phyloP scores from a whole-genome alignment of 108 stramenopile genomes.

The Epipyxis sp. region DNA sequence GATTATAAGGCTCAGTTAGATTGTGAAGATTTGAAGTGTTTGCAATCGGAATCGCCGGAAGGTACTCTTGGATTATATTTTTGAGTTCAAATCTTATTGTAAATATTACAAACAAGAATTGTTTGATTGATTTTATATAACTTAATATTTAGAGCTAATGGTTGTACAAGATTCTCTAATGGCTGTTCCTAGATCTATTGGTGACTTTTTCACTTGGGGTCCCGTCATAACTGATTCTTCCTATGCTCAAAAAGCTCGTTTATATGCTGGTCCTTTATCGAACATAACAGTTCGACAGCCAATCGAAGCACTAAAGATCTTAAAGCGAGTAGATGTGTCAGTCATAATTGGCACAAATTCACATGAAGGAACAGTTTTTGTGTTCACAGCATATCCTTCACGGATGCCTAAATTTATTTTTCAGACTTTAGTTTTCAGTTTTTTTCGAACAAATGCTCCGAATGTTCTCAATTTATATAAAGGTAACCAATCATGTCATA shows the following conservation, averaged over 20 bases:
- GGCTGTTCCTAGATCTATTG: conserved; percentile 64
- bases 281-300: conserved; percentile 14
- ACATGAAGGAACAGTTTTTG: conserved; percentile 79
- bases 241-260: conserved; percentile 3
- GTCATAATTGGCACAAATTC: conserved; percentile 70
- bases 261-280: not conserved
- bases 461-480: conserved; percentile 62
- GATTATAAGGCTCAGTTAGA: conserved; percentile 67
- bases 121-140: too few relatives aligned
- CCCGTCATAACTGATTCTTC: conserved; percentile 40
- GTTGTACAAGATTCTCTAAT: conserved; percentile 67
- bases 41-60: conserved; percentile 67
- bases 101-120: too few relatives aligned
- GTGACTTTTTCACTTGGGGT: conserved; percentile 76
- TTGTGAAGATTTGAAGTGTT: conserved; percentile 68
- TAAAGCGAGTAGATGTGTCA: conserved; percentile 47
- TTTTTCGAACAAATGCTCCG: conserved; percentile 67
- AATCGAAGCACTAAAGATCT: not conserved
- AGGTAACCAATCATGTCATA: too few relatives aligned
- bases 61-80: too few relatives aligned
- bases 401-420: conserved; percentile 74
- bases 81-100: too few relatives aligned
- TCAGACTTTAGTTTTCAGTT: conserved; percentile 71
- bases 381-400: conserved; percentile 69
- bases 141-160: too few relatives aligned